These are phyloP conservation scores for Candida takata DNA, from an alignment of 805 yeast genomes.

Conservation along the genomic window DNA sequence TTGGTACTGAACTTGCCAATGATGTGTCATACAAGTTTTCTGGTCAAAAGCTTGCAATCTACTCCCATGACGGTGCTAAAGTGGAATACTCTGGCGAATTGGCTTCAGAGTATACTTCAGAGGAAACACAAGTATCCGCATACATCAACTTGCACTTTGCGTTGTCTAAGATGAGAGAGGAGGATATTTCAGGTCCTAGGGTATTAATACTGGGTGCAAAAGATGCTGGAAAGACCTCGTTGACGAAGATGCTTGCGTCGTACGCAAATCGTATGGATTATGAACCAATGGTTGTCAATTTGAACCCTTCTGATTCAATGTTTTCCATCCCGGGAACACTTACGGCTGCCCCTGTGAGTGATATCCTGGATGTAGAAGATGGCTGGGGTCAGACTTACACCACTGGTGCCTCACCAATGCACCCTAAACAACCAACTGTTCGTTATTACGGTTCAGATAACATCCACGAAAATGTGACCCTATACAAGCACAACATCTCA, in stretches of 20 bases:
- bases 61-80: conserved; percentile 59
- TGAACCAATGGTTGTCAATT: conserved; percentile 67
- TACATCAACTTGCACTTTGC: conserved; percentile 70
- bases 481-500: conserved; percentile 21
- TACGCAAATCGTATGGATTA: conserved; percentile 70
- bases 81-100: conserved; percentile 35
- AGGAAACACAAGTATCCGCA: conserved; percentile 59
- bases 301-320: conserved; percentile 69
- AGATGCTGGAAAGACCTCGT: conserved; percentile 72
- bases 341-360: conserved; percentile 78
- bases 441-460: conserved; percentile 69
- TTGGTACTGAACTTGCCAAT: conserved; percentile 85
- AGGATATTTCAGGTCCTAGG: conserved; percentile 28
- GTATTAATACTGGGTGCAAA: conserved; percentile 69
- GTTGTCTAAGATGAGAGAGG: conserved; percentile 47
- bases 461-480: conserved; percentile 41
- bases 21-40: conserved; percentile 54
- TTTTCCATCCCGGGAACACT: conserved; percentile 78
- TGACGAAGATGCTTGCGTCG: conserved; percentile 60
- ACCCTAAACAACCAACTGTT: conserved; percentile 87
- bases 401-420: conserved; percentile 68
- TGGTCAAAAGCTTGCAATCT: conserved; percentile 48
- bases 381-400: conserved; percentile 75
- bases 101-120: conserved; percentile 56
- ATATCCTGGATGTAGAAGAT: conserved; percentile 68